Conservation (phyloP, 2,329 filamentous ascomycete species). For the Microsporum ferrugineum region DNA sequence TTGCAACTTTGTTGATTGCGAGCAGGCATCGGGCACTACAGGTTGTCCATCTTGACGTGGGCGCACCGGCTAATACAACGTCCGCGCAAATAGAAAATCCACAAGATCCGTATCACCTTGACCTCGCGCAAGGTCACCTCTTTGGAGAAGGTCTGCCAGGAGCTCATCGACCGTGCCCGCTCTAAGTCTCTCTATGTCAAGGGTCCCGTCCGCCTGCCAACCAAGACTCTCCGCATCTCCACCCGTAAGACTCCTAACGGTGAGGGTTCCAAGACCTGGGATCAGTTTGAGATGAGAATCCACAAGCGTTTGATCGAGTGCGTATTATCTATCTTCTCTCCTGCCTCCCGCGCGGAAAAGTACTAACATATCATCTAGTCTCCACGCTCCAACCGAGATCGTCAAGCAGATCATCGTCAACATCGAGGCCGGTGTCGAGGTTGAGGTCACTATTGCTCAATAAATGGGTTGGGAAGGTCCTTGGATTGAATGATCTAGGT, state of each 20-base stretch:
- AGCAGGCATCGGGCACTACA: neutral
- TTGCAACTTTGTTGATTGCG: neutral
- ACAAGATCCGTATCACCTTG: constrained; percentile 97
- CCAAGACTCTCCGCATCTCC: constrained; percentile 92
- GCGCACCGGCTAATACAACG: neutral
- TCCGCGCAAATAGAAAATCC: constrained; percentile 56
- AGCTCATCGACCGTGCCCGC: constrained; percentile 97
- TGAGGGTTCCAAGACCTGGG: constrained; percentile 99
- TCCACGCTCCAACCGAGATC: constrained; percentile 89
- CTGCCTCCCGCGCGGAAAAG: neutral
- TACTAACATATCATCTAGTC: constrained; percentile 36
- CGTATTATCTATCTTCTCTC: constrained; percentile 26
- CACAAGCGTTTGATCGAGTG: constrained; percentile 96
- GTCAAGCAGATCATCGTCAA: constrained; percentile 46
- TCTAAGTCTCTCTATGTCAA: constrained; percentile 97
- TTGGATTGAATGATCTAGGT: neutral
- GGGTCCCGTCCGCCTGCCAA: constrained; percentile 93
- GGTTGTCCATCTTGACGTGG: neutral
- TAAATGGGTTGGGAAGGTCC: constrained; percentile 23
- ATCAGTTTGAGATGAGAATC: constrained; percentile 97
- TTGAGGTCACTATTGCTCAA: constrained; percentile 44
- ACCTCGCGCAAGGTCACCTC: constrained; percentile 88
- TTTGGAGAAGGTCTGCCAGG: constrained; percentile 95
- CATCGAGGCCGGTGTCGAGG: constrained; percentile 44
- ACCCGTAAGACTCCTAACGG: constrained; percentile 98